Evolutionary conservation across 495 filamentous ascomycete species (phyloP).

Genomic region (Pseudevernia furfuracea): DNA sequence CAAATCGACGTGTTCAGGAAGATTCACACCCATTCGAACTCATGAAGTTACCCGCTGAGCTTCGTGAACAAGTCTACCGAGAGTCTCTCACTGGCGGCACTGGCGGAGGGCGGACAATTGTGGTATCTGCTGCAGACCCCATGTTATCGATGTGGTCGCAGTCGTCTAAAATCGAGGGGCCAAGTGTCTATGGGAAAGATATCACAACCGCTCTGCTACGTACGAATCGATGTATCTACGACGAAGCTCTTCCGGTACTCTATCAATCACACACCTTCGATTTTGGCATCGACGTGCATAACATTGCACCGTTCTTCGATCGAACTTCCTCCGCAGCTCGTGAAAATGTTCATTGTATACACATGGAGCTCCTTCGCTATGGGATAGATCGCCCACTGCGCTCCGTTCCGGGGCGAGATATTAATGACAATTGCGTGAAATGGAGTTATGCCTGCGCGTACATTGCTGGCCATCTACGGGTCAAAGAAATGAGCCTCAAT

Average conservation of each 20-base stretch:
- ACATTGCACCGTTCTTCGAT: not conserved
- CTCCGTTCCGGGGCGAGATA: not conserved
- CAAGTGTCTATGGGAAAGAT: not conserved
- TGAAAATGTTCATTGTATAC: not conserved
- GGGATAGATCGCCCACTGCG: not conserved
- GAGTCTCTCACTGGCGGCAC: not conserved
- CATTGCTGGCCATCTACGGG: not conserved
- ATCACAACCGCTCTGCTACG: constrained; percentile 1
- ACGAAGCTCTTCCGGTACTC: constrained; percentile 1
- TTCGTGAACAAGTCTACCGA: not conserved
- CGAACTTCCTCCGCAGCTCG: not conserved
- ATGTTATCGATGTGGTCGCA: not conserved
- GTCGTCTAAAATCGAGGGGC: not conserved
- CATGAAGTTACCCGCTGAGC: not conserved
- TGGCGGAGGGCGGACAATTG: not conserved
- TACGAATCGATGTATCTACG: not conserved
- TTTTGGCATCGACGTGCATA: not conserved
- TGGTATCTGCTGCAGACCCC: not conserved
- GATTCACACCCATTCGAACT: not conserved
- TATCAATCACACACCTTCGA: not conserved
- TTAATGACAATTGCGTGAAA: not conserved
- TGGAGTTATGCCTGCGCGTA: not conserved
- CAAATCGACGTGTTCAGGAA: not conserved
- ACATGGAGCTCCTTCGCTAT: not conserved
- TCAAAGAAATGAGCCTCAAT: not conserved